A percentile compares a stretch with the other conserved stretches of the same genome.
Evolutionary conservation across 345 rosid species (phyloP).

Genomic region (Boechera divaricarpa): DNA sequence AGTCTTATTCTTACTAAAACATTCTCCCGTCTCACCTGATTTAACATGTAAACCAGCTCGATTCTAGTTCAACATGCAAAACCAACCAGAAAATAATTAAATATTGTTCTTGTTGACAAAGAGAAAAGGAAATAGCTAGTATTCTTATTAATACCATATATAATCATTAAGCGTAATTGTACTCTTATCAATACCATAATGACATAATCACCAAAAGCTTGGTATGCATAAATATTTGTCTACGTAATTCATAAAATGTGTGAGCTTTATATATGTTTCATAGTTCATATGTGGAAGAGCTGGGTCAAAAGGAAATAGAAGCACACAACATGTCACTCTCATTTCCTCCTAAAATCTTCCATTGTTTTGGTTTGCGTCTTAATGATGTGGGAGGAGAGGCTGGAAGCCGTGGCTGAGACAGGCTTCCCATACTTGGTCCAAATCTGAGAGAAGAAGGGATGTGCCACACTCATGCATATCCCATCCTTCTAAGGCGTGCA

Average conservation of each 20-base stretch:
- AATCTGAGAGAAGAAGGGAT: constrained; percentile 40
- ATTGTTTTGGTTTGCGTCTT: not conserved
- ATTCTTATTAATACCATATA: not conserved
- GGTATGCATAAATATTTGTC: not conserved
- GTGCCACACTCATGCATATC: constrained; percentile 54
- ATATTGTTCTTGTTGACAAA: not conserved
- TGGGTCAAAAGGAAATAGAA: not conserved
- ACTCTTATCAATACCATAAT: constrained; percentile 3
- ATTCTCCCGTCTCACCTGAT: no score
- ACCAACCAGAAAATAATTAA: no score
- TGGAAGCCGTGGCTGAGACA: constrained; percentile 59
- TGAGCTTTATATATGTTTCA: not conserved
- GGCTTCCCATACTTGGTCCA: constrained; percentile 55
- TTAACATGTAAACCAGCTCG: no score
- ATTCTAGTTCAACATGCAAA: no score
- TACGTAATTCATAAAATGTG: not conserved
- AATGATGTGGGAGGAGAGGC: constrained; percentile 42
- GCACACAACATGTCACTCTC: not conserved
- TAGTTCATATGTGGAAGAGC: constrained; percentile 4
- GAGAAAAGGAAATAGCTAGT: not conserved
- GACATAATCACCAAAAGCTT: not conserved
- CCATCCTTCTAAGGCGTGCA: constrained; percentile 66
- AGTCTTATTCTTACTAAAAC: no score
- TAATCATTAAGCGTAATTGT: not conserved
- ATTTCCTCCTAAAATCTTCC: not conserved